Evolutionary conservation across 352 stramenopile species (phyloP).

Genomic region (Phytophthora brassicae): DNA sequence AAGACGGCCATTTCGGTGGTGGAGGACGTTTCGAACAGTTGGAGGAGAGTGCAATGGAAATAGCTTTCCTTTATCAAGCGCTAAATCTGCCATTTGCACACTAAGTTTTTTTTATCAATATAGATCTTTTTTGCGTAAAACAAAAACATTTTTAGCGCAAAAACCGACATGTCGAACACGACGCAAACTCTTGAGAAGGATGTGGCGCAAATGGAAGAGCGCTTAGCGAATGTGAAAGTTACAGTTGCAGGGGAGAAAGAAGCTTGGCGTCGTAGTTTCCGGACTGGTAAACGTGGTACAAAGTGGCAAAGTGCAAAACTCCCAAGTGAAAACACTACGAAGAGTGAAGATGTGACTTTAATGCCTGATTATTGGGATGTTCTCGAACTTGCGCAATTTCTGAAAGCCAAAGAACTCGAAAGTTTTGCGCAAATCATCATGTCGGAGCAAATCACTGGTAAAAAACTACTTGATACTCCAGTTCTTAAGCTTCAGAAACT

Average conservation of each 20-base stretch:
- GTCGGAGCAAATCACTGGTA: slow-evolving; percentile 64
- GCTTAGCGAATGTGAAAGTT: slow-evolving; percentile 55
- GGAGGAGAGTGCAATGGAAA: slow-evolving; percentile 78
- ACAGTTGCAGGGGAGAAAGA: slow-evolving; percentile 52
- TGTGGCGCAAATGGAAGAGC: slow-evolving; percentile 60
- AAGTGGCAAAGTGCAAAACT: slow-evolving; percentile 64
- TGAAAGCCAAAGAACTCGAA: slow-evolving; percentile 49
- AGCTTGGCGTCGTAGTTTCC: slow-evolving; percentile 53
- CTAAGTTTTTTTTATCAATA: no score
- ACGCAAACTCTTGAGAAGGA: slow-evolving; percentile 56
- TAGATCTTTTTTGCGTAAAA: no score
- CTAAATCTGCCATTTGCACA: slow-evolving; percentile 49
- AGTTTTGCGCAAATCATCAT: slow-evolving; percentile 55
- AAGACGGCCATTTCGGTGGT: slow-evolving; percentile 82
- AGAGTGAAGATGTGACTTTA: slow-evolving; percentile 20
- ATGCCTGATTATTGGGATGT: slow-evolving; percentile 60
- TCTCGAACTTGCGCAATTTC: slow-evolving; percentile 60
- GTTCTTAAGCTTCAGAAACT: slow-evolving; percentile 47
- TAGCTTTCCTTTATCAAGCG: slow-evolving; percentile 81
- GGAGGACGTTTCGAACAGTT: slow-evolving; percentile 77
- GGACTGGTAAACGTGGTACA: slow-evolving; percentile 49
- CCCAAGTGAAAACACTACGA: slow-evolving; percentile 12
- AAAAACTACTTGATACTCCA: slow-evolving; percentile 51
- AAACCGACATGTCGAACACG: slow-evolving; percentile 47
- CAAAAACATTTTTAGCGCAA: no score